Evolutionary conservation across 352 stramenopile genomes (phyloP), one percentile per base, ranked within the genome.

Genomic region (Thraustochytrium striatum): DNA sequence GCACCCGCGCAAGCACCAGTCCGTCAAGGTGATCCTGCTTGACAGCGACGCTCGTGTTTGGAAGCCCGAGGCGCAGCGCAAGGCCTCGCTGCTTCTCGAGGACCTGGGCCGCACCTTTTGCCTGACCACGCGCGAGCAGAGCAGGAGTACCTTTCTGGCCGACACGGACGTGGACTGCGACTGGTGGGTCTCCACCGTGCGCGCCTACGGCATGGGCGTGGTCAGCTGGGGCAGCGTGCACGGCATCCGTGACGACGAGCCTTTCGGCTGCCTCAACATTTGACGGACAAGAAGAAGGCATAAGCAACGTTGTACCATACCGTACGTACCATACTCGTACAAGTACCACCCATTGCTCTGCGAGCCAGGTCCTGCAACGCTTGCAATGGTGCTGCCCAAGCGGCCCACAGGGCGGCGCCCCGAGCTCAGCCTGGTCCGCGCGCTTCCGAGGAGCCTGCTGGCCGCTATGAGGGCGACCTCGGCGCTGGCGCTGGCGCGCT

Each of bases 1-100:
- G 39, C 65, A 75, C 41, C 65, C 65, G 35, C 65, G 65, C 32
- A 75, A 75, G 65, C 65, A 61, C 44, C 65, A 75, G 52, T 58
- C 65, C 19, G 39, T 61, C n/a, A 39, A 32, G 9, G 65, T 75
- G 1, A 75, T 75, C 2, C 13, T 75, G 43, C 65, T 75, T 9
- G 65, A 75, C 41, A 21, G 39, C 32, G 16, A 65, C 1, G 50
- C 25, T 9, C 21, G 41, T 21, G 25, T 68, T 21, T 72, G 41
- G 41, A 75, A 75, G 11, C 41, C 41, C 43, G 52, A 28, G 38
- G 13, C 3, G 3, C 30, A n/a, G 7, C 19, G 52, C 43, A 72
- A 72, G 65, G 43, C 50, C 28, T 41, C 65, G 21, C 13, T 5
- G 1, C 5, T 72, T 33, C 36, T 75, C 3, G 7, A 21, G 7